phyloP scores from a whole-genome alignment of 805 yeast species.

The Wickerhamiella spandovensis region DNA sequence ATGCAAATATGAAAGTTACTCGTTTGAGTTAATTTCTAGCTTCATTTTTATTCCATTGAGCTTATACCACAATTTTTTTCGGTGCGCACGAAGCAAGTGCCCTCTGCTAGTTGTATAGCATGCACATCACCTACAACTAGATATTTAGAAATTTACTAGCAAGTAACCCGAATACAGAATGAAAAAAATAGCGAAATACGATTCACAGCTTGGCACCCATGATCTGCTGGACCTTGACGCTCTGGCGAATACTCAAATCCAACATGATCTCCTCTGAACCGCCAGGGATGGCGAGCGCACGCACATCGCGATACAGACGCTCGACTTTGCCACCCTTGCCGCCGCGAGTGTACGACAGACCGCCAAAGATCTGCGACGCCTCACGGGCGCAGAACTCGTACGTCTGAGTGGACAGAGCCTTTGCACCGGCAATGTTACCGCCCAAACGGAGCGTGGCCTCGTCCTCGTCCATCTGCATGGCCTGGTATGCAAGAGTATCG shows the following conservation, averaged over 20 bases:
- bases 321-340: constrained; percentile 33
- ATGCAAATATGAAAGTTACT: no score
- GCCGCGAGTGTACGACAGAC: constrained; percentile 31
- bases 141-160: no score
- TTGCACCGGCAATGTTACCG: constrained; percentile 32
- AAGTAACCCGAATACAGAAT: neutral
- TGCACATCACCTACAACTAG: no score
- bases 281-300: constrained; percentile 34
- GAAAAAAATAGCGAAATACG: no score
- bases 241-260: constrained; percentile 30
- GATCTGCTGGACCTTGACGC: constrained; percentile 28
- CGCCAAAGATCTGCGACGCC: constrained; percentile 33
- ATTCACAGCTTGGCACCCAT: constrained; percentile 28
- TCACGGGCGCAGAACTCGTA: constrained; percentile 33
- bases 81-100: no score
- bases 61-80: no score
- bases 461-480: constrained; percentile 24
- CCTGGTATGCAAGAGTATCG: constrained; percentile 28
- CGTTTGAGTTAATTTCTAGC: no score
- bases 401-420: constrained; percentile 30
- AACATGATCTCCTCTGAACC: constrained; percentile 35
- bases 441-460: constrained; percentile 31
- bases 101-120: no score
- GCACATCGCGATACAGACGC: constrained; percentile 31
- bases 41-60: no score